Conservation (phyloP, 2,329 filamentous ascomycete species). For the Aspergillus viridinutans region DNA sequence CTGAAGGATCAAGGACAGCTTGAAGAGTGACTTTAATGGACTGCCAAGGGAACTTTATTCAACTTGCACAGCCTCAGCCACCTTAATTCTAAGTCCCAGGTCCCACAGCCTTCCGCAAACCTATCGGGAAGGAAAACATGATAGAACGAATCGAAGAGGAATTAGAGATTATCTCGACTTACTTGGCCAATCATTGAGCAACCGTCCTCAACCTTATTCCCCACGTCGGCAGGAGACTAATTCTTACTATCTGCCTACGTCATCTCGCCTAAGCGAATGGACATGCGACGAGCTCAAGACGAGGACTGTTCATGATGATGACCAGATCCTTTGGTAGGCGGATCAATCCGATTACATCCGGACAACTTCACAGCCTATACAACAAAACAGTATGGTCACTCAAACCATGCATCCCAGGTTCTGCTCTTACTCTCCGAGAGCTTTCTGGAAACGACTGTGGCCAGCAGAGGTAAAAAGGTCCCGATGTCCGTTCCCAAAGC, state of each 20-base stretch:
- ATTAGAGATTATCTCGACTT: neutral
- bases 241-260: neutral
- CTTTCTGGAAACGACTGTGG: neutral
- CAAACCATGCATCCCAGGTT: conserved; percentile 5
- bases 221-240: neutral
- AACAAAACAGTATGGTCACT: conserved; percentile 3
- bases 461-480: neutral
- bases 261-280: neutral
- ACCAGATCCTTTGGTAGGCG: neutral
- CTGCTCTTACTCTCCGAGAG: conserved; percentile 2
- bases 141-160: neutral
- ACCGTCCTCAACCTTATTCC: neutral
- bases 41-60: neutral
- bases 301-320: neutral
- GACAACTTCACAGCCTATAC: neutral
- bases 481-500: neutral
- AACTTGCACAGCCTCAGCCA: neutral
- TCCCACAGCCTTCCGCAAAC: neutral
- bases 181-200: neutral
- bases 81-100: neutral
- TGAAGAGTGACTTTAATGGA: neutral
- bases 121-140: neutral
- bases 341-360: neutral
- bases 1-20: neutral
- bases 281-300: neutral